Evolutionary conservation across 2,329 filamentous ascomycete genomes (phyloP).

Genomic region (Fusarium subglutinans): DNA sequence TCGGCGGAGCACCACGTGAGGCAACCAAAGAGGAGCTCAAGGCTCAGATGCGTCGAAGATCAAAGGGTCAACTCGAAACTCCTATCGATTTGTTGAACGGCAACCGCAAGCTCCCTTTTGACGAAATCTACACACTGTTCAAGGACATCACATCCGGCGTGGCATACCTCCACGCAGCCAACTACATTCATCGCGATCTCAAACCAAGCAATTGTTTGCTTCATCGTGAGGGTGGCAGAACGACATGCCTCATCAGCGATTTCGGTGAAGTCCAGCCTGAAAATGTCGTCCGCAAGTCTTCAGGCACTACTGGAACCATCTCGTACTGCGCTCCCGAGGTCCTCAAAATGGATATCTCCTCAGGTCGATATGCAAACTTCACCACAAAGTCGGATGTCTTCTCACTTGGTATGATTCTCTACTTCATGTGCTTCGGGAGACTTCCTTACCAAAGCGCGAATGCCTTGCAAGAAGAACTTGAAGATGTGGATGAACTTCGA

Average conservation of each 20-base stretch:
- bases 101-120: slow-evolving; percentile 69
- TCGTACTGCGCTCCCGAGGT: slow-evolving; percentile 98
- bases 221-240: slow-evolving; percentile 75
- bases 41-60: slow-evolving; percentile 83
- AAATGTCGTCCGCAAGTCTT: slow-evolving; percentile 83
- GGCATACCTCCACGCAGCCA: slow-evolving; percentile 87
- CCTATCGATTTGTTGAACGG: slow-evolving; percentile 58
- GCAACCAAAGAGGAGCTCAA: slow-evolving; percentile 87
- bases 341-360: slow-evolving; percentile 70
- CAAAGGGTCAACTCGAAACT: slow-evolving; percentile 77
- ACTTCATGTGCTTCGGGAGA: slow-evolving; percentile 95
- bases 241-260: slow-evolving; percentile 91
- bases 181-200: slow-evolving; percentile 94
- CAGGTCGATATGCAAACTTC: slow-evolving; percentile 87
- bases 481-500: slow-evolving; percentile 86
- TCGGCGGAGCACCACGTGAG: slow-evolving; percentile 71
- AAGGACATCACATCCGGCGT: slow-evolving; percentile 93
- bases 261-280: slow-evolving; percentile 96
- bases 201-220: slow-evolving; percentile 96
- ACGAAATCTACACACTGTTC: slow-evolving; percentile 97
- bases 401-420: slow-evolving; percentile 96
- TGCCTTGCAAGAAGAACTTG: slow-evolving; percentile 86
- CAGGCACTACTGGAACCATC: slow-evolving; percentile 93
- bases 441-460: slow-evolving; percentile 89
- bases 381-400: slow-evolving; percentile 99